Conservation (phyloP, 768 basidiomycete species). For the Hirschioporus abietinus region DNA sequence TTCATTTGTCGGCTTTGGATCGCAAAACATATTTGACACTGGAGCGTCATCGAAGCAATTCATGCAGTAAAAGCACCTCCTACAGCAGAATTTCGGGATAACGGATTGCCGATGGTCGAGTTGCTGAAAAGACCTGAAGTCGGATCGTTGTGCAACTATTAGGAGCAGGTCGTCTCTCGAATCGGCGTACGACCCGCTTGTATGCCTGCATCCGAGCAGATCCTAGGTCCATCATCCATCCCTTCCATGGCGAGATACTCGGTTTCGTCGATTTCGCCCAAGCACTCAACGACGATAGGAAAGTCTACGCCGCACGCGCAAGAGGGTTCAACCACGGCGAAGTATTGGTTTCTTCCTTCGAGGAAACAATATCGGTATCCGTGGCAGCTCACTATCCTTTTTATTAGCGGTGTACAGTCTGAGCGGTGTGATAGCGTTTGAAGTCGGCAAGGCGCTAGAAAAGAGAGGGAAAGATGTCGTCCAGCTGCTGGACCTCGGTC, state of each 20-base stretch:
- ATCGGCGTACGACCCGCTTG: slow-evolving; percentile 34
- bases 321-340: too few relatives aligned
- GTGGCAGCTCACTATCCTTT: too few relatives aligned
- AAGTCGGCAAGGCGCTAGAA: too few relatives aligned
- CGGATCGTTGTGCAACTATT: slow-evolving; percentile 25
- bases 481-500: too few relatives aligned
- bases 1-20: not conserved
- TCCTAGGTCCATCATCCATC: slow-evolving; percentile 38
- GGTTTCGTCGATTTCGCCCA: slow-evolving; percentile 39
- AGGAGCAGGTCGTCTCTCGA: slow-evolving; percentile 11
- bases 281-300: slow-evolving; percentile 20
- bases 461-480: too few relatives aligned
- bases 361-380: too few relatives aligned
- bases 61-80: slow-evolving; percentile 22
- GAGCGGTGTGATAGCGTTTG: too few relatives aligned
- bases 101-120: slow-evolving; percentile 34
- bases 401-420: too few relatives aligned
- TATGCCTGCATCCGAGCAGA: slow-evolving; percentile 33
- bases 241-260: slow-evolving; percentile 36
- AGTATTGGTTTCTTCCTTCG: too few relatives aligned
- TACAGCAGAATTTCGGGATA: slow-evolving; percentile 24
- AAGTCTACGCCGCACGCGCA: too few relatives aligned
- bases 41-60: slow-evolving; percentile 7
- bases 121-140: slow-evolving; percentile 30
- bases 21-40: slow-evolving; percentile 6